These are phyloP conservation scores for Bathelium albidoporum DNA, from an alignment of 495 filamentous ascomycete species.

Conservation along the genomic window DNA sequence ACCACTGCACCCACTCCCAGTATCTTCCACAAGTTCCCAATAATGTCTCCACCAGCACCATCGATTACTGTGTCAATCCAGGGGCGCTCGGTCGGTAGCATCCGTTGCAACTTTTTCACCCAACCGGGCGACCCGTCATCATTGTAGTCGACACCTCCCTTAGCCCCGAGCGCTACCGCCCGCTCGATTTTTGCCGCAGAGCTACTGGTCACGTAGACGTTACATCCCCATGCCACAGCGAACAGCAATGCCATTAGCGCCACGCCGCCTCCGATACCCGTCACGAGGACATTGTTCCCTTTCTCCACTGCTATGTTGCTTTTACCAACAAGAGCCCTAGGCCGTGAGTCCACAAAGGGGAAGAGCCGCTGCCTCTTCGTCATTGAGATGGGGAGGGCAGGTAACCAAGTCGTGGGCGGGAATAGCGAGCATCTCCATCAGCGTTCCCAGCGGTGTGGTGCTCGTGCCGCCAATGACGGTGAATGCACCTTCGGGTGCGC, in stretches of 20 bases:
- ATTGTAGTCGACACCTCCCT: slow-evolving; percentile 33
- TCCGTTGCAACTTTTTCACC: slow-evolving; percentile 31
- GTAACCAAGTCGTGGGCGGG: slow-evolving; percentile 58
- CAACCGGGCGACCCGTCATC: slow-evolving; percentile 31
- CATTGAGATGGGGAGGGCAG: slow-evolving; percentile 57
- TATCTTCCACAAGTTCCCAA: slow-evolving; percentile 25
- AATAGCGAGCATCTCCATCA: slow-evolving; percentile 61
- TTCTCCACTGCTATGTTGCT: slow-evolving; percentile 26
- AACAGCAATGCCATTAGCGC: slow-evolving; percentile 33
- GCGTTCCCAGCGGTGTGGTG: too few species aligned
- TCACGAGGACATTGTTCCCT: slow-evolving; percentile 32
- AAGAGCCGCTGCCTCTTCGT: slow-evolving; percentile 66
- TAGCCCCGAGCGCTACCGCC: slow-evolving; percentile 30
- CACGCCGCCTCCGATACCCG: slow-evolving; percentile 35
- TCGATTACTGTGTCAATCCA: slow-evolving; percentile 34
- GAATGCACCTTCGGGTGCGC: too few species aligned
- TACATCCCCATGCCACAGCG: slow-evolving; percentile 26
- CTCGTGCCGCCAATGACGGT: slow-evolving; percentile 63
- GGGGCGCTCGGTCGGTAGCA: slow-evolving; percentile 27
- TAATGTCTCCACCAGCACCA: slow-evolving; percentile 34
- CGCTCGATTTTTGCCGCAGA: slow-evolving; percentile 31
- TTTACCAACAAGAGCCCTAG: slow-evolving; percentile 67
- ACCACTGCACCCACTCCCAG: slow-evolving; percentile 55
- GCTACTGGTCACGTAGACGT: slow-evolving; percentile 32
- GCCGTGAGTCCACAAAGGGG: slow-evolving; percentile 74